Conservation (phyloP, 2,329 filamentous ascomycete genomes). For the Reticulascus tulasneorum region DNA sequence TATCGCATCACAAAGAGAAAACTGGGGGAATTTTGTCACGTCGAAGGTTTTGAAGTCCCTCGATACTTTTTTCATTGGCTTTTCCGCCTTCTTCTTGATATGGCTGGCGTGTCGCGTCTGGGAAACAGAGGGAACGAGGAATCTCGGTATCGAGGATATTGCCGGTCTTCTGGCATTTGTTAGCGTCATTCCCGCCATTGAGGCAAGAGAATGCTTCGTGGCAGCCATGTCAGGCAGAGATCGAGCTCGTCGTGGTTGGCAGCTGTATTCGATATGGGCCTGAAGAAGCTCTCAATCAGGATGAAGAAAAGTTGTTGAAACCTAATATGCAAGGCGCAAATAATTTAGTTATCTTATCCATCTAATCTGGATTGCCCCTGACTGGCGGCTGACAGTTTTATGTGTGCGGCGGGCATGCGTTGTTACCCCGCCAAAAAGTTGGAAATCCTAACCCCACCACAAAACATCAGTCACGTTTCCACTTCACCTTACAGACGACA, state of each 20-base stretch:
- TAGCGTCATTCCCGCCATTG: constrained; percentile 48
- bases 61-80: constrained; percentile 56
- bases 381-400: too few relatives aligned
- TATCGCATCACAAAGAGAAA: constrained; percentile 87
- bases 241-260: constrained; percentile 17
- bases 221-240: constrained; percentile 40
- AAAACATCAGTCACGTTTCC: constrained; percentile 11
- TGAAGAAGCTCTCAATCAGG: constrained; percentile 9
- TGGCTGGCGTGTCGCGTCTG: constrained; percentile 41
- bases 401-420: not conserved
- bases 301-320: constrained; percentile 9
- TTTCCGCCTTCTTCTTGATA: constrained; percentile 46
- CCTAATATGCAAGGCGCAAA: constrained; percentile 7
- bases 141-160: constrained; percentile 41
- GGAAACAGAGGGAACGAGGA: constrained; percentile 42
- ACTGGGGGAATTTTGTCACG: constrained; percentile 60
- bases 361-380: not conserved
- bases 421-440: constrained; percentile 14
- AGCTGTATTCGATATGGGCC: constrained; percentile 1
- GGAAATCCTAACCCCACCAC: constrained; percentile 14
- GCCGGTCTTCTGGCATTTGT: constrained; percentile 37
- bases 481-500: constrained; percentile 2
- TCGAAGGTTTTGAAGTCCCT: constrained; percentile 66
- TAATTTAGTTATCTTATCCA: constrained; percentile 1
- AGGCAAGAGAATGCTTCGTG: constrained; percentile 50